These are phyloP conservation scores for Fusarium domesticum DNA, from an alignment of 2,329 filamentous ascomycete genomes.

Conservation along the genomic window DNA sequence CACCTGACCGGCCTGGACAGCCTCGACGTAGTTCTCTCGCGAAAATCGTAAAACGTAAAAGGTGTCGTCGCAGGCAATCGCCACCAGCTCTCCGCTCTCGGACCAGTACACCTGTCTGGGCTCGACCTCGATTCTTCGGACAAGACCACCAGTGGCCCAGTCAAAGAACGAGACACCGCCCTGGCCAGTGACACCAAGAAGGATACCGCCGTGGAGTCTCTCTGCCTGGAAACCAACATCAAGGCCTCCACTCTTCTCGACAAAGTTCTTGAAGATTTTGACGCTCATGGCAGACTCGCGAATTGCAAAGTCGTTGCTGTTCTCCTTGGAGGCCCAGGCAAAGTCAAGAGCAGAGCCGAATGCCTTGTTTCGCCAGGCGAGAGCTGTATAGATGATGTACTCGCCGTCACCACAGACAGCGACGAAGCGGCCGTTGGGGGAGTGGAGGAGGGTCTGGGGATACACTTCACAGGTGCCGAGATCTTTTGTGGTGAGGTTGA, in stretches of 20 bases:
- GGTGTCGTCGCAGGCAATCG: constrained; percentile 89
- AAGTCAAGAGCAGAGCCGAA: constrained; percentile 96
- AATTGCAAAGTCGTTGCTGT: constrained; percentile 97
- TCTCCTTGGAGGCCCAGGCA: constrained; percentile 94
- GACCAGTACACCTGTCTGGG: constrained; percentile 87
- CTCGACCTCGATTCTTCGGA: constrained; percentile 85
- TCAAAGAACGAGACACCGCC: constrained; percentile 95
- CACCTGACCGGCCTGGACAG: constrained; percentile 74
- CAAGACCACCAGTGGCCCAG: constrained; percentile 85
- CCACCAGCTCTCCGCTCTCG: constrained; percentile 88
- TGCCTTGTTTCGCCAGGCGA: constrained; percentile 95
- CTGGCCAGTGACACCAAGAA: constrained; percentile 92
- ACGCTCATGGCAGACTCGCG: constrained; percentile 91
- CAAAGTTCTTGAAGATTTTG: constrained; percentile 97
- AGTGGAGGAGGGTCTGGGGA: constrained; percentile 89
- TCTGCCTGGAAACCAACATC: constrained; percentile 96
- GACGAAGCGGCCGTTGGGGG: constrained; percentile 90
- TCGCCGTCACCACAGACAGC: constrained; percentile 86
- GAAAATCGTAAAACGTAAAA: constrained; percentile 94
- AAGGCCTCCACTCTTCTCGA: constrained; percentile 81
- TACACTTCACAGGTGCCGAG: constrained; percentile 96
- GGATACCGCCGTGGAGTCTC: constrained; percentile 79
- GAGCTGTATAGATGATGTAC: constrained; percentile 97
- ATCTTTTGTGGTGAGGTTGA: constrained; percentile 87
- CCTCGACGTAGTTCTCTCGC: constrained; percentile 81